Evolutionary conservation across 371 early-diverging fungal genomes (phyloP), one percentile per base, ranked within the genome.

Genomic region (Cokeromyces recurvatus): DNA sequence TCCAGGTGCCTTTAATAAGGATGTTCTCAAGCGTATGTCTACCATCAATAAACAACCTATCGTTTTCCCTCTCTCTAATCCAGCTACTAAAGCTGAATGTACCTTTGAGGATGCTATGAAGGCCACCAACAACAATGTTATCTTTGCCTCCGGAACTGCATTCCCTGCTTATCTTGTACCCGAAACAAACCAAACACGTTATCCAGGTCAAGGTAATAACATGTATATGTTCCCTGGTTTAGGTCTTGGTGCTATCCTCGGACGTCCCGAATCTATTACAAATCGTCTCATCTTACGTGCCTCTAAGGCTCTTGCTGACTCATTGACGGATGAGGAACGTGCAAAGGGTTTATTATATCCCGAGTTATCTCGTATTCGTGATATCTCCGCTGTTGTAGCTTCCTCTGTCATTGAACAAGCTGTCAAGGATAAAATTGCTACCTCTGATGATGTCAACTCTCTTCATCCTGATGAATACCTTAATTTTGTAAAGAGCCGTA

Each of bases 61-160:
- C 59, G 79, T 95, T 25, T 93, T 94, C 74, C 96, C 96, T 5
- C 82, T 95, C 41, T 93, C 94, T 7, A 95, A 95, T 61, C 93
- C 94, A 31, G 66, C 75, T 25, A 81, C 79, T 32, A 82, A 90
- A 67, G 91, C 94, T 38, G 96, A 95, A 71, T 95, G 94, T 74
- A 87, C 88, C 5, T 95, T 88, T 62, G 92, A 84, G 54, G 73
- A 87, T 40, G 94, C 96, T 31, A 89, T 95, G 90, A 58, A 66
- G 36, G 61, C 62, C 48, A 90, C 94, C 8, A 62, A 89, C 42
- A 85, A 89, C 61, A 67, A 78, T 23, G 94, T 91, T n/a, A 81
- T 95, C 45, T 95, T 95, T 78, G 94, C 93, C n/a, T 91, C 92
- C 4, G 96, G 96, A 38, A 94, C 96, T 5, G 91, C 90, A 12